A percentile compares a stretch with the other conserved stretches of the same genome.
phyloP scores from a whole-genome alignment of 208 protist species.

The Trypanosoma cruzi region DNA sequence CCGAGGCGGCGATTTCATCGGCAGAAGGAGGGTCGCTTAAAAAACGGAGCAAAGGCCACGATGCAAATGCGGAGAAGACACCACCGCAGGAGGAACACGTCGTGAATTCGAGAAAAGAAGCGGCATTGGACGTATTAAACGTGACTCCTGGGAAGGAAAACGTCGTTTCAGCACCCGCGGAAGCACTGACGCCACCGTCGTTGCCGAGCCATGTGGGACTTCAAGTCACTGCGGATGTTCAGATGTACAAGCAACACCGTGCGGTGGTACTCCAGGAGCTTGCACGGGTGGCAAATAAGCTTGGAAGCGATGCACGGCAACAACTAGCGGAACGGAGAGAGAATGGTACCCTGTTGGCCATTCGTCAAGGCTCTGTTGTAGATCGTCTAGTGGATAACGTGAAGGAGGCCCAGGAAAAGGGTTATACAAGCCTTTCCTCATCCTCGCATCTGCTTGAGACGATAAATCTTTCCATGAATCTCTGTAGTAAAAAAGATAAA shows the following conservation, averaged over 20 bases:
- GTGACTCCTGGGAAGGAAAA: background rate
- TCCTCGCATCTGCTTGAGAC: conserved; percentile 81
- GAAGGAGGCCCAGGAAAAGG: conserved; percentile 57
- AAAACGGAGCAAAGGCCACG: background rate
- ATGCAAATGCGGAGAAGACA: background rate
- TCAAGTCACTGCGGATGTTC: conserved; percentile 44
- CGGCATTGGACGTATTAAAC: background rate
- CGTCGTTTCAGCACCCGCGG: background rate
- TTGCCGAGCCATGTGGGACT: conserved; percentile 19
- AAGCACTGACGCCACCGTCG: background rate
- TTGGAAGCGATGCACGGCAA: conserved; percentile 49
- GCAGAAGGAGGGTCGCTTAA: background rate
- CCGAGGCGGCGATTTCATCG: background rate
- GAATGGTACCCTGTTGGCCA: conserved; percentile 52
- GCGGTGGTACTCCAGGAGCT: conserved; percentile 56
- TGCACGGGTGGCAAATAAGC: conserved; percentile 34
- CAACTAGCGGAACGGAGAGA: conserved; percentile 59
- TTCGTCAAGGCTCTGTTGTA: conserved; percentile 50
- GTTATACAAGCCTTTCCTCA: conserved; percentile 81
- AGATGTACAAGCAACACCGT: conserved; percentile 41
- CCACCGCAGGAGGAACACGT: background rate
- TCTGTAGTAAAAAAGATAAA: conserved; percentile 65
- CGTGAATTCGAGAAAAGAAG: background rate
- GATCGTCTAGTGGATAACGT: conserved; percentile 63
- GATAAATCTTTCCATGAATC: conserved; percentile 53